Conservation (phyloP, 768 basidiomycete species). For the Kwoniella botswanensis region DNA sequence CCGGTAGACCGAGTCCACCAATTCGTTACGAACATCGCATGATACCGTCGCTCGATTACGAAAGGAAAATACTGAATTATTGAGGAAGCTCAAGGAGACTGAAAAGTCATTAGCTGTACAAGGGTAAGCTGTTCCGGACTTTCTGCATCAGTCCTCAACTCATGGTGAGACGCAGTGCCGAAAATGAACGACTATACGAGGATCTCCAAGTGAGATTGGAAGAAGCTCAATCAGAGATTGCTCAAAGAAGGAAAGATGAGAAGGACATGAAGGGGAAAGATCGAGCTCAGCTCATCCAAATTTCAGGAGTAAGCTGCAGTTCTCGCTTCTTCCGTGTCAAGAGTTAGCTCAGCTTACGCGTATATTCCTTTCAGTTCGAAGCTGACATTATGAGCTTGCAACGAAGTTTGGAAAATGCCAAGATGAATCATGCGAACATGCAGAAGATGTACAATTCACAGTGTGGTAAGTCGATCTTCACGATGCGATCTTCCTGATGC, state of each 20-base stretch:
- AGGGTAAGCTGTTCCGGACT: conserved; percentile 33
- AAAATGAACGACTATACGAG: conserved; percentile 82
- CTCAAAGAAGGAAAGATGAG: conserved; percentile 82
- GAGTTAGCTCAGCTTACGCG: neutral
- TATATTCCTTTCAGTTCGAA: conserved; percentile 61
- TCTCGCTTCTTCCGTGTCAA: neutral
- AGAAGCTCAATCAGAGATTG: conserved; percentile 76
- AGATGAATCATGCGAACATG: conserved; percentile 73
- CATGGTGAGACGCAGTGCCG: conserved; percentile 32
- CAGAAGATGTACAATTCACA: conserved; percentile 91
- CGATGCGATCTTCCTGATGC: no score
- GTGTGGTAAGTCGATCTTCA: conserved; percentile 64
- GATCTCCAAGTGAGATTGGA: conserved; percentile 78
- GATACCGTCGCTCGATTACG: conserved; percentile 76
- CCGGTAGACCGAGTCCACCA: conserved; percentile 63
- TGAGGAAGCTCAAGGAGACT: conserved; percentile 73
- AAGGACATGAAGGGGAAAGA: conserved; percentile 89
- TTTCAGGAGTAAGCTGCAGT: conserved; percentile 57
- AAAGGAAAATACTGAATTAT: conserved; percentile 75
- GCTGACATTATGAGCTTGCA: conserved; percentile 77
- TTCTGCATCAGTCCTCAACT: neutral
- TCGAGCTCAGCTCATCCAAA: conserved; percentile 60
- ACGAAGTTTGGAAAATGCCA: conserved; percentile 74
- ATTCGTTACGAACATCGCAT: conserved; percentile 69
- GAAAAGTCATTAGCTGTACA: conserved; percentile 68